Base-by-base conservation (phyloP, 73 alveolate genomes). In the Paramecium pentaurelia region DNA sequence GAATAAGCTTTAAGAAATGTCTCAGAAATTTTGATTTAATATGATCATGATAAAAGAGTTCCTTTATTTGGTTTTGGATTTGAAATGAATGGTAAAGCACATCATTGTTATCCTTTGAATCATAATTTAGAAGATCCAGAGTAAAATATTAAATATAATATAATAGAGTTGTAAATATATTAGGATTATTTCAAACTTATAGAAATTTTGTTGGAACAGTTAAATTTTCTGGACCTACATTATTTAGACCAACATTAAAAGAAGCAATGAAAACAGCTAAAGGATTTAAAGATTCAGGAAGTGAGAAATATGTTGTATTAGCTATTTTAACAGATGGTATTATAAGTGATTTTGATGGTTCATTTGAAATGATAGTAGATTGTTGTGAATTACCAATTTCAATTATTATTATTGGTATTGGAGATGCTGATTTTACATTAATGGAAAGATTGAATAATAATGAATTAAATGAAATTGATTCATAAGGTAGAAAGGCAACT, bases 51-150 rank as follows among this genome's bases (percentile, higher is more conserved):
- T 71, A 95, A 95, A 89, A 40, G 77, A 34, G 92, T 96, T 40
- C 98, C 97, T 28, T 94, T 95, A 44, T 96, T 59, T 93, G 99
- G 99, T 20, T 96, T 94, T 71, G 99, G 99, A 2, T 96, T 95
- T 28, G 60, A 58, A 9, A 25, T 32, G 84, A 27, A 80, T 28
- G 87, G 47, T 3, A 64, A 42, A 44, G 95, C 96, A 0, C 95
- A 92, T 86, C 99, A 97, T 93, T 97, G 99, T 90, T 97, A 97
- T 96, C 97, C 97, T 54, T 45, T 98, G 49, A 96, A 95, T 88
- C 96, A 96, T 27, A 27, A 90, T 59, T 37, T 36, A 10, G 88
- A 84, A 14, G 95, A 96, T 73, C 99, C 99, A 1, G 96, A 94
- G 87, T 73, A 73, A 73, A 2, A 16, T 36, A 20, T 73, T 8